These are phyloP conservation scores for Pterocarpus macrocarpus DNA, from an alignment of 306 rosid genomes.

Conservation along the genomic window DNA sequence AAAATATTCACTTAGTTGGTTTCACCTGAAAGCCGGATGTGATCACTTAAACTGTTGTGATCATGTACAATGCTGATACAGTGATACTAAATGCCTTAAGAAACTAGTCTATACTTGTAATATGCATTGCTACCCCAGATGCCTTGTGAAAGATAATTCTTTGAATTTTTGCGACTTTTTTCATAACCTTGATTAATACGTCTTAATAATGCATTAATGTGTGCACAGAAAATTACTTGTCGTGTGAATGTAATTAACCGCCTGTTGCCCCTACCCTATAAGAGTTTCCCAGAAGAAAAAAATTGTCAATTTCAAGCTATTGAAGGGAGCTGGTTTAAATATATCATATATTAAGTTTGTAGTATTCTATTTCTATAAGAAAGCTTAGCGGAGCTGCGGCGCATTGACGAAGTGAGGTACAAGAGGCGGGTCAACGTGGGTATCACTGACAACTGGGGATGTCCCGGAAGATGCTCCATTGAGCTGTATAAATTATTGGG, in stretches of 20 bases:
- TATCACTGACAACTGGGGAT: background rate
- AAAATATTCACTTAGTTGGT: conserved; percentile 2
- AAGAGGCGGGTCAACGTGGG: conserved; percentile 1
- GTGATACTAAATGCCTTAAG: background rate
- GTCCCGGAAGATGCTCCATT: background rate
- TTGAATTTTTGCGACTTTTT: background rate
- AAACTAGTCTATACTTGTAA: background rate
- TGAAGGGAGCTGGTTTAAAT: conserved; percentile 10
- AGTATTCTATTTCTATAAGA: background rate
- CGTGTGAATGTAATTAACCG: conserved; percentile 20
- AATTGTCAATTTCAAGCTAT: conserved; percentile 3
- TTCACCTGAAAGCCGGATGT: background rate
- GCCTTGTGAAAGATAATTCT: background rate
- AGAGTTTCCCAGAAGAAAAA: background rate
- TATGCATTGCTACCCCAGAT: background rate
- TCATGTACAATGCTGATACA: background rate
- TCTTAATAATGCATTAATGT: background rate
- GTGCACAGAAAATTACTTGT: conserved; percentile 11
- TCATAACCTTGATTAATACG: background rate
- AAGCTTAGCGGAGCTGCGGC: conserved; percentile 1
- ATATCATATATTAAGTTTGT: too few relatives aligned
- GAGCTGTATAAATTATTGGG: background rate
- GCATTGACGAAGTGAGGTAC: too few relatives aligned
- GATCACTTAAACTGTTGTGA: background rate
- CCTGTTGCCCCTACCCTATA: background rate